A percentile compares a stretch with the other conserved stretches of the same genome.
These are phyloP conservation scores for Pyrenophora graminea DNA, from an alignment of 2,329 filamentous ascomycete genomes.

Conservation along the genomic window DNA sequence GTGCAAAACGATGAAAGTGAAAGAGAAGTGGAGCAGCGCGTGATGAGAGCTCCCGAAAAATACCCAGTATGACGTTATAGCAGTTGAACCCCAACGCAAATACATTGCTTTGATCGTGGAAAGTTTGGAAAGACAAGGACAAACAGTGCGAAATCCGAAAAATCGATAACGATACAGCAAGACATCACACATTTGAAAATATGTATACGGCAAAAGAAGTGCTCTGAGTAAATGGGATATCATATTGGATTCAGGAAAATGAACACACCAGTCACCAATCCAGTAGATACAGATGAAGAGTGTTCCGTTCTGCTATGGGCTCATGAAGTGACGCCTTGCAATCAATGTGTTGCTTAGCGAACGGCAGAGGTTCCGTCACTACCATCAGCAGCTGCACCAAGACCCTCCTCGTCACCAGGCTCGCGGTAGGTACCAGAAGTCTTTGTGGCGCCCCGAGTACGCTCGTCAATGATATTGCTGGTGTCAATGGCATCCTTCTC, in stretches of 20 bases:
- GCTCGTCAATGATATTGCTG: slow-evolving; percentile 53
- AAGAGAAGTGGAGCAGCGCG: neutral
- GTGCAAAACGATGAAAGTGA: neutral
- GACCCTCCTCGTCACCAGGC: slow-evolving; percentile 57
- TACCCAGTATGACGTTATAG: neutral
- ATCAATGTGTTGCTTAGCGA: neutral
- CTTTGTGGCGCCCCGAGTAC: slow-evolving; percentile 55
- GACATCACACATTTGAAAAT: too few relatives aligned
- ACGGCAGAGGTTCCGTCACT: slow-evolving; percentile 41
- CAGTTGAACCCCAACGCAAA: too few relatives aligned
- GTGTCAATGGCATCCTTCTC: slow-evolving; percentile 56
- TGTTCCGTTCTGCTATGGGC: too few relatives aligned
- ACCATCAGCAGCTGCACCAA: slow-evolving; percentile 46
- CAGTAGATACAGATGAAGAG: too few relatives aligned
- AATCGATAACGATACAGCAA: too few relatives aligned
- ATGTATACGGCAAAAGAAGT: too few relatives aligned
- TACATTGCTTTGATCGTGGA: too few relatives aligned
- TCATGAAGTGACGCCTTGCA: too few relatives aligned
- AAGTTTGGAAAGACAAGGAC: too few relatives aligned
- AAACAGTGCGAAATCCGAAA: too few relatives aligned
- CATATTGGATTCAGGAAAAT: neutral
- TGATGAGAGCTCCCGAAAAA: neutral
- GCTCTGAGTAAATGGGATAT: neutral
- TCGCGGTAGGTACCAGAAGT: slow-evolving; percentile 52
- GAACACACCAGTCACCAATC: too few relatives aligned